These are phyloP conservation scores for Apiotrichum sp. DNA, from an alignment of 1,284 basidiomycete genomes.

Conservation along the genomic window DNA sequence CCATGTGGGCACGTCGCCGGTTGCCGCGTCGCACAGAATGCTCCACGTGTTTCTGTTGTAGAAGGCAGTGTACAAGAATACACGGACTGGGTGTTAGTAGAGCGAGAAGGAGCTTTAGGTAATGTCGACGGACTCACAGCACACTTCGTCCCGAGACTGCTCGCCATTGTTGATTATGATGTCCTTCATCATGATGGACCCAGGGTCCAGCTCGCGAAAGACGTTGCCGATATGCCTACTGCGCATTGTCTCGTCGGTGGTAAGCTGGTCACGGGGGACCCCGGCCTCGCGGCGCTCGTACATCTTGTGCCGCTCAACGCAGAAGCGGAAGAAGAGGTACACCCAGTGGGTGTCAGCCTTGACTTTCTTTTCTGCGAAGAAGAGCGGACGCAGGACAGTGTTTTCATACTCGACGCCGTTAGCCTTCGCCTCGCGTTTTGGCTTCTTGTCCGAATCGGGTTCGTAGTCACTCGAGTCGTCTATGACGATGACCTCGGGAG, in stretches of 20 bases:
- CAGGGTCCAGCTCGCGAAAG: slow-evolving; percentile 27
- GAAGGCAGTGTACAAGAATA: slow-evolving; percentile 29
- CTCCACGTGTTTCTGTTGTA: slow-evolving; percentile 25
- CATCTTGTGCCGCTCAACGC: slow-evolving; percentile 31
- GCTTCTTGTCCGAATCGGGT: too few species aligned
- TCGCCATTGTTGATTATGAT: slow-evolving; percentile 23
- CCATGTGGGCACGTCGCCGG: slow-evolving; percentile 18
- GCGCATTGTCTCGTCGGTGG: slow-evolving; percentile 21
- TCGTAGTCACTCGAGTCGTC: too few species aligned
- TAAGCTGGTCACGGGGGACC: slow-evolving; percentile 19
- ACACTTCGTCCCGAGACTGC: slow-evolving; percentile 24
- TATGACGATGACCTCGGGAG: too few species aligned
- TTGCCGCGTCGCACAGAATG: slow-evolving; percentile 13
- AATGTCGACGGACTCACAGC: slow-evolving; percentile 20
- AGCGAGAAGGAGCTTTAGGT: too few species aligned
- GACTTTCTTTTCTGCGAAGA: too few species aligned
- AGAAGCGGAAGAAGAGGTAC: slow-evolving; percentile 33
- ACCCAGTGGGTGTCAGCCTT: slow-evolving; percentile 13
- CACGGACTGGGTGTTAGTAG: slow-evolving; percentile 21
- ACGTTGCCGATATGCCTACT: slow-evolving; percentile 25
- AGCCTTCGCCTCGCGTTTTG: too few species aligned
- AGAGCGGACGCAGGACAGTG: too few species aligned
- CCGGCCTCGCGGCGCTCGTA: slow-evolving; percentile 17
- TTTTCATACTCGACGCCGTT: too few species aligned
- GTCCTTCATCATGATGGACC: slow-evolving; percentile 6